Percentiles rank a stretch among this genome's conserved stretches.
These are phyloP conservation scores for Cadophora gregata DNA, from an alignment of 2,329 filamentous ascomycete species.

Conservation along the genomic window DNA sequence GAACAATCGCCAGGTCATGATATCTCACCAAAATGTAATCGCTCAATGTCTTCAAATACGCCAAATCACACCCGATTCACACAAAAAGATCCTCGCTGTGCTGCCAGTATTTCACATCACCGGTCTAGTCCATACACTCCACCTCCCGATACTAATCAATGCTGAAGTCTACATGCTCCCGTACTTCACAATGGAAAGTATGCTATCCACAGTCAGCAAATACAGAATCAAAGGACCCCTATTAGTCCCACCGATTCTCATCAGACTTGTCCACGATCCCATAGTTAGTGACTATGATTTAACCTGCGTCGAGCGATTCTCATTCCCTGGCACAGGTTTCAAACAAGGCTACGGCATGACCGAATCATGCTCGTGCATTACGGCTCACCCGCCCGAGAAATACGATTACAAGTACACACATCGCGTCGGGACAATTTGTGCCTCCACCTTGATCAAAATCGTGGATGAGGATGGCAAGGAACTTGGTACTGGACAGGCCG, in stretches of 20 bases:
- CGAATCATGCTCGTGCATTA: conserved; percentile 66
- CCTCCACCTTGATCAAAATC: conserved; percentile 65
- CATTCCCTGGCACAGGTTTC: conserved; percentile 51
- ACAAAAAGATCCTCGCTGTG: conserved; percentile 71
- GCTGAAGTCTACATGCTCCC: conserved; percentile 71
- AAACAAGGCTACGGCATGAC: conserved; percentile 62
- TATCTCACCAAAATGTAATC: conserved; percentile 47
- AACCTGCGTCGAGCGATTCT: conserved; percentile 60
- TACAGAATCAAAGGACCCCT: conserved; percentile 71
- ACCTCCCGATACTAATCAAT: conserved; percentile 67
- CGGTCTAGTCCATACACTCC: conserved; percentile 66
- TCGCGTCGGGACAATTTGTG: conserved; percentile 60
- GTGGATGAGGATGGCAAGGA: conserved; percentile 61
- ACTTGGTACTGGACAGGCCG: conserved; percentile 56
- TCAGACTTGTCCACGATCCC: conserved; percentile 56
- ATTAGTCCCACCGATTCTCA: conserved; percentile 76
- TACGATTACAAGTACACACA: conserved; percentile 64
- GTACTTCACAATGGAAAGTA: conserved; percentile 64
- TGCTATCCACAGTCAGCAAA: conserved; percentile 66
- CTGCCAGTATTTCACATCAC: conserved; percentile 64
- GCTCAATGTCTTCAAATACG: conserved; percentile 59
- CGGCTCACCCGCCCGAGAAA: conserved; percentile 61
- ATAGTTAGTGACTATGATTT: conserved; percentile 47
- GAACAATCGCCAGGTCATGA: conserved; percentile 36
- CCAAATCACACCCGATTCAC: conserved; percentile 58